A percentile compares a stretch with the other conserved stretches of the same genome.
phyloP scores from a whole-genome alignment of 2,329 filamentous ascomycete genomes.

The Phyllosticta citrichinensis region DNA sequence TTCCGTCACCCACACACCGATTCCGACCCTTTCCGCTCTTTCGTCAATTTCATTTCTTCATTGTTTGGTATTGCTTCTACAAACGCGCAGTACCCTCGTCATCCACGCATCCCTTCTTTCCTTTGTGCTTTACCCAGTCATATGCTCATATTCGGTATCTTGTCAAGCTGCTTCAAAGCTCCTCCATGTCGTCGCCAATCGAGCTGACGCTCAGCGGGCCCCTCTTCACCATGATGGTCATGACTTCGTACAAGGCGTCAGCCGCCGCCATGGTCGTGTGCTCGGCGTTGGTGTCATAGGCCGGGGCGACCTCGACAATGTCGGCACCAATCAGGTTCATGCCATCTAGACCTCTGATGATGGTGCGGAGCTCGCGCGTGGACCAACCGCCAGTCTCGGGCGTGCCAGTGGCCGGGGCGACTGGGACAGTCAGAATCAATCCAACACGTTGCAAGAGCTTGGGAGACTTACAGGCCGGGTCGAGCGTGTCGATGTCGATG shows the following conservation, averaged over 20 bases:
- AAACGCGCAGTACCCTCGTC: no score
- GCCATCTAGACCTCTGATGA: slow-evolving; percentile 57
- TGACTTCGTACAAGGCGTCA: slow-evolving; percentile 65
- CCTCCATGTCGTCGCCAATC: slow-evolving; percentile 11
- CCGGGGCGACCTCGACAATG: slow-evolving; percentile 64
- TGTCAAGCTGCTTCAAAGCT: background rate
- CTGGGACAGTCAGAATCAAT: slow-evolving; percentile 20
- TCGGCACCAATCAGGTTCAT: slow-evolving; percentile 62
- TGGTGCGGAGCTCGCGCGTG: slow-evolving; percentile 61
- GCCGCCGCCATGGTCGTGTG: slow-evolving; percentile 65
- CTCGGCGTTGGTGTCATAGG: slow-evolving; percentile 64
- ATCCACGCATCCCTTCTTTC: background rate
- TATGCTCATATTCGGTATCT: background rate
- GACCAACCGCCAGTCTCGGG: slow-evolving; percentile 70
- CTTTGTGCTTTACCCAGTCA: background rate
- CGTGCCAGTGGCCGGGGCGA: slow-evolving; percentile 64
- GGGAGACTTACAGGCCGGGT: slow-evolving; percentile 57
- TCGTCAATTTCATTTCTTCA: no score
- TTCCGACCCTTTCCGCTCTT: background rate
- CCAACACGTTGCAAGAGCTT: background rate
- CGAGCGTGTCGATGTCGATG: slow-evolving; percentile 80
- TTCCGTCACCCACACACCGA: background rate
- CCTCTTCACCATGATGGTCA: slow-evolving; percentile 74
- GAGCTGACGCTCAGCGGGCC: slow-evolving; percentile 52
- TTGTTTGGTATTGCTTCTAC: no score